Evolutionary conservation across 2,329 filamentous ascomycete species (phyloP), one percentile per base, ranked within the genome.

Genomic region (Alternaria infectoria): DNA sequence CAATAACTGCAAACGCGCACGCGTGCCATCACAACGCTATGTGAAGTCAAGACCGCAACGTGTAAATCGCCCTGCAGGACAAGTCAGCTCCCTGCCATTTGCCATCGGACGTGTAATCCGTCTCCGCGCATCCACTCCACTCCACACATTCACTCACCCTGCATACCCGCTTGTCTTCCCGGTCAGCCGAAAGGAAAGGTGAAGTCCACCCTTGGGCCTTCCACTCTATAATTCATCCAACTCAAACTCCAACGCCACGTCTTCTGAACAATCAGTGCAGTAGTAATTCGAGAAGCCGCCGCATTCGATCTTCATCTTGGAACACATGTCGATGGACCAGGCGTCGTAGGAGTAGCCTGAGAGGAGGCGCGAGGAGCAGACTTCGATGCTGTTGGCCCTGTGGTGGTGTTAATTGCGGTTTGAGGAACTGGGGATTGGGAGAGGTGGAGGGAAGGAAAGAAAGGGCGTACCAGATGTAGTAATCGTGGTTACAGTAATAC

Each of bases 401-500:
- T 32, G 46, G 19, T 3, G 15, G 10, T 12, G 28, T 44, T 57
- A 51, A 44, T 15, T 50, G 15, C 1, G 21, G 21, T 23, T 23
- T 23, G 21, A 5, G 21, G 3, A 5, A 23, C 21, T 23, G 21
- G 21, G 21, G 21, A 21, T 21, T 21, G 21, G 21, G 21, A 21
- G 21, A 21, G 21, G 21, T 21, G 21, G 25, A 26, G 9, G 30
- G 32, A 36, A 12, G 30, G 4, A 5, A 36, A 12, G 12, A 17
- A 19, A 4, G 13, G n/a, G 49, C 60, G 59, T 58, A 77, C 77
- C 81, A 81, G 74, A 84, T 83, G 73, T 82, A 84, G 74, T 82
- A 82, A 69, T 82, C 81, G 73, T 83, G 81, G 74, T 82, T 82
- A 75, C 82, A 84, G 74, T 80, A 81, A 72, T 84, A 84, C 78